Conservation (phyloP, 2,329 filamentous ascomycete genomes). For the Colletotrichum musicola region DNA sequence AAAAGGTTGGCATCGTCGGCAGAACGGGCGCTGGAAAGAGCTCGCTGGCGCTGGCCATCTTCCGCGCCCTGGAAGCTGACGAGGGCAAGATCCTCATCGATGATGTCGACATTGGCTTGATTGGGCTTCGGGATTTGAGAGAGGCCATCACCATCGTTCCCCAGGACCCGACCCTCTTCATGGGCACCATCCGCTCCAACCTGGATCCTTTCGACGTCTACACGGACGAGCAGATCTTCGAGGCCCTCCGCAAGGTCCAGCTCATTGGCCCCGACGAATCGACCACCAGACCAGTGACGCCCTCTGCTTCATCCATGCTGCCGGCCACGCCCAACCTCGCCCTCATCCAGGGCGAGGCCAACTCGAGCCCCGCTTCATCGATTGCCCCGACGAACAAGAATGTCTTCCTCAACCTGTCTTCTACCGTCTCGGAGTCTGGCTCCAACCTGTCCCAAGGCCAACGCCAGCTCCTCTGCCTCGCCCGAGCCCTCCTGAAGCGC, state of each 20-base stretch:
- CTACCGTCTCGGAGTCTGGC: constrained; percentile 88
- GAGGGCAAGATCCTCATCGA: constrained; percentile 91
- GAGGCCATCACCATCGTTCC: constrained; percentile 97
- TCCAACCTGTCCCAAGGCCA: constrained; percentile 97
- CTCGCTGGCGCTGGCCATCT: constrained; percentile 91
- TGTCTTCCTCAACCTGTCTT: constrained; percentile 88
- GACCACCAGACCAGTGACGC: constrained; percentile 45
- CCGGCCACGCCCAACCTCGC: constrained; percentile 35
- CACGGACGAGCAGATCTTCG: constrained; percentile 91
- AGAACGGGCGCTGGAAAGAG: constrained; percentile 97
- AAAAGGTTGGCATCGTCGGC: constrained; percentile 97
- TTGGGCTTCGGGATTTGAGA: constrained; percentile 92
- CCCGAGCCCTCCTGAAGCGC: constrained; percentile 89
- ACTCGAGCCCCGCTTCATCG: constrained; percentile 40
- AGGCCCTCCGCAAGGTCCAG: constrained; percentile 87
- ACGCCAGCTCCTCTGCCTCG: constrained; percentile 92
- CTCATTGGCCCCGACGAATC: constrained; percentile 76
- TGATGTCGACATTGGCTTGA: constrained; percentile 87
- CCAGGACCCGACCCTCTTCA: constrained; percentile 95
- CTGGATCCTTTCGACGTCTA: constrained; percentile 92
- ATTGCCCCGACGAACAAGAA: constrained; percentile 84
- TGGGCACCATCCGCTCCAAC: constrained; percentile 90
- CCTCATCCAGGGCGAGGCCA: constrained; percentile 20
- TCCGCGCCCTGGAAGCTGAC: constrained; percentile 93
- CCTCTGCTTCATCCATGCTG: constrained; percentile 39